Percentiles rank a stretch among this genome's conserved stretches.
These are phyloP conservation scores for Macaranga tanarius DNA, from an alignment of 441 rosid species.

Conservation along the genomic window DNA sequence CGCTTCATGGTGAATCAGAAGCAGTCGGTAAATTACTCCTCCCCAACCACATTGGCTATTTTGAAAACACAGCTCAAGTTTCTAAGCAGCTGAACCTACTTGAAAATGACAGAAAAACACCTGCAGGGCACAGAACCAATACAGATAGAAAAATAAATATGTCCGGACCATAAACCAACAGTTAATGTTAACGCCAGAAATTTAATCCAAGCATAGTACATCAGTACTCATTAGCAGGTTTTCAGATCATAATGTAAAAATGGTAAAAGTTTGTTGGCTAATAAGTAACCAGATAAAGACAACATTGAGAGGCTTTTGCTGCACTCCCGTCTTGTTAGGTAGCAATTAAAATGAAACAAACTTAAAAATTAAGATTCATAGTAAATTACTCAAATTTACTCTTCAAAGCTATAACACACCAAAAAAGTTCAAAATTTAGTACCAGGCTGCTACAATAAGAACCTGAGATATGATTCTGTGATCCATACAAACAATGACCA, in stretches of 20 bases:
- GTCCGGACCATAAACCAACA: too few species aligned
- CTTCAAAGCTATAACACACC: not conserved
- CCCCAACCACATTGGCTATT: not conserved
- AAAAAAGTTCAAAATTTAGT: too few species aligned
- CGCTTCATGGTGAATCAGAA: not conserved
- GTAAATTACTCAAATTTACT: not conserved
- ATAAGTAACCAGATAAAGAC: not conserved
- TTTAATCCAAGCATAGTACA: too few species aligned
- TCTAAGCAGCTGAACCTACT: not conserved
- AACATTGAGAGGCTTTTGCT: not conserved
- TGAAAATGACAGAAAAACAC: not conserved
- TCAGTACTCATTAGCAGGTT: not conserved
- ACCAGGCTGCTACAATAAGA: not conserved
- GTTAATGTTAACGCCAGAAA: too few species aligned
- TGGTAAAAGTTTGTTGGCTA: not conserved
- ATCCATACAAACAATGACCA: not conserved
- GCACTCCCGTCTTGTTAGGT: not conserved
- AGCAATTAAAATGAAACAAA: not conserved
- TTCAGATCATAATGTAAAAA: constrained; percentile 4
- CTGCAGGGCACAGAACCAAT: not conserved
- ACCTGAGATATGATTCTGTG: not conserved
- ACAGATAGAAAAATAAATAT: not conserved
- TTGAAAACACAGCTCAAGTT: not conserved
- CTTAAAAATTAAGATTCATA: constrained; percentile 6
- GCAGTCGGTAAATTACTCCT: not conserved